Base-by-base conservation (phyloP, 2,329 filamentous ascomycete species). In the Chrysosporium keratinophilum region DNA sequence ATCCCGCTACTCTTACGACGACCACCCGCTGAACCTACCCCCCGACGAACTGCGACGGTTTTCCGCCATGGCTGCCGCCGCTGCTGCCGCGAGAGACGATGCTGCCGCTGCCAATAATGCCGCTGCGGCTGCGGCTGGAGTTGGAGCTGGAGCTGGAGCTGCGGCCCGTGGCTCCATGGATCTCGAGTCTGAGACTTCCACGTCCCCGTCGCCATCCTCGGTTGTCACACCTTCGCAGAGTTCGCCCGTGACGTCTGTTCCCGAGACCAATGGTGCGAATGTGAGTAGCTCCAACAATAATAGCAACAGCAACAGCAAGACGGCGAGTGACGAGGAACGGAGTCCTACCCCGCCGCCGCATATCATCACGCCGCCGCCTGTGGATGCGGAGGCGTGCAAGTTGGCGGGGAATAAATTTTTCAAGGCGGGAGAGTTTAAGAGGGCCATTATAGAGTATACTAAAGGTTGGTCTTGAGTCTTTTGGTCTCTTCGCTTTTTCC, bases 361-460 rank as follows among this genome's bases (percentile, higher is more conserved):
- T 59, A 60, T 56, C 63, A 75, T 69, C 60, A 71, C 71, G 10
- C 71, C 54, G 65, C 70, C 59, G 58, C 69, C 63, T 41, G 86
- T 91, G 52, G 88, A 96, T 66, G 88, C 91, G 23, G 93, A 98
- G 73, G 78, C 82, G 11, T 95, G 85, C 79, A 98, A 98, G 77
- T 81, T 87, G 62, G 82, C 87, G 1, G 93, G 93, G 56, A 98
- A 98, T 75, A 93, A 93, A 65, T 91, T 88, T 66, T 98, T 96
- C 80, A 97, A 96, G 76, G 87, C 90, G 59, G 88, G 85, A 67
- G 87, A 96, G 65, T 98, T 91, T 69, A 74, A 78, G 57, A 85
- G 86, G 66, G 91, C 93, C 20, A 90, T 97, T 67, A 80, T 87
- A 61, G 88, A 96, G 70, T 98, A 97, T 70, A 88, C 87, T 62